A percentile compares a stretch with the other conserved stretches of the same genome.
Conservation (phyloP, 2,329 filamentous ascomycete species). For the Leptographium procerum region DNA sequence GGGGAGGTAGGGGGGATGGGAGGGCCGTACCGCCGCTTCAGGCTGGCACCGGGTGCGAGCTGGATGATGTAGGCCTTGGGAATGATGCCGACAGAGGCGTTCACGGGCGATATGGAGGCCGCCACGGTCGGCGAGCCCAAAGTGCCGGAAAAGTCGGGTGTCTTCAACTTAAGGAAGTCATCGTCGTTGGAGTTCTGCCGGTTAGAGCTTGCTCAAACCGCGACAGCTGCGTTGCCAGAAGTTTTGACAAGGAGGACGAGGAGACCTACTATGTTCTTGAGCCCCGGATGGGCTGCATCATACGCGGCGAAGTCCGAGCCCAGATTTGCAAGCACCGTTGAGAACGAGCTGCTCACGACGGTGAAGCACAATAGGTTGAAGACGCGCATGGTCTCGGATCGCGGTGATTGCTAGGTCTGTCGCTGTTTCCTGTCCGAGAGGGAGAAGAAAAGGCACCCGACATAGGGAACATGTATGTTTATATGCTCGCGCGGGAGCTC, state of each 20-base stretch:
- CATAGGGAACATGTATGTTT: neutral
- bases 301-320: neutral
- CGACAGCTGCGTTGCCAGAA: no score
- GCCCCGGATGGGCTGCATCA: neutral
- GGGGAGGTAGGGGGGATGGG: no score
- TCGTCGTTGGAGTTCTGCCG: neutral
- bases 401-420: neutral
- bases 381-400: neutral
- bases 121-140: neutral
- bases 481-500: neutral
- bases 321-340: neutral
- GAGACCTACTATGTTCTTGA: neutral
- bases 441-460: neutral
- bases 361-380: neutral
- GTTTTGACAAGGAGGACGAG: neutral
- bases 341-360: neutral
- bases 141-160: neutral
- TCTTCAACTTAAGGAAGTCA: neutral
- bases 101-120: neutral
- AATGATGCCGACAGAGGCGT: neutral
- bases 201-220: neutral
- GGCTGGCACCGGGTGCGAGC: neutral
- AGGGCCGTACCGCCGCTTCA: neutral
- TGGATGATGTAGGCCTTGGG: neutral
- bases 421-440: neutral